These are phyloP conservation scores for Pseudozyma tsukubaensis DNA, from an alignment of 1,284 basidiomycete genomes.

Conservation along the genomic window DNA sequence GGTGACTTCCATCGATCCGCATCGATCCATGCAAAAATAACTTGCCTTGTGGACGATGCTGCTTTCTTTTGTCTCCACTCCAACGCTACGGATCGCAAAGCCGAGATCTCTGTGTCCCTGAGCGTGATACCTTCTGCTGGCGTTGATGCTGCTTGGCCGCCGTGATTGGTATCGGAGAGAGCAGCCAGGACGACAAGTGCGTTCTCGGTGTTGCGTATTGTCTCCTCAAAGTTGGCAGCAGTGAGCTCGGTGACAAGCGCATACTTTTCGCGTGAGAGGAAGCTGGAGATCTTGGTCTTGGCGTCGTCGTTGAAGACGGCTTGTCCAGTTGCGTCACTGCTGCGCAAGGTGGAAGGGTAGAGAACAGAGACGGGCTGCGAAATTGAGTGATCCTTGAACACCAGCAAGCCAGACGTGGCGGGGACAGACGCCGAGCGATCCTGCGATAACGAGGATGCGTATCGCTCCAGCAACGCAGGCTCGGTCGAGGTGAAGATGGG, in stretches of 20 bases:
- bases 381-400: conserved; percentile 62
- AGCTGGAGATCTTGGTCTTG: conserved; percentile 27
- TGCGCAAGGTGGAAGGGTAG: conserved; percentile 29
- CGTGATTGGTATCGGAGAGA: conserved; percentile 55
- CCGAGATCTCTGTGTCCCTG: conserved; percentile 49
- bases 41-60: conserved; percentile 1
- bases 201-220: conserved; percentile 46
- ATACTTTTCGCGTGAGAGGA: conserved; percentile 54
- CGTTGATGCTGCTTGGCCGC: conserved; percentile 4
- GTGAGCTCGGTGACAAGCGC: conserved; percentile 57
- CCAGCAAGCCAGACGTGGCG: conserved; percentile 55
- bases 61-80: conserved; percentile 43
- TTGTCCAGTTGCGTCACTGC: conserved; percentile 4
- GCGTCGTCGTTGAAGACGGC: conserved; percentile 26
- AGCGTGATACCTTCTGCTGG: conserved; percentile 32
- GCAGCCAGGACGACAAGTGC: conserved; percentile 59
- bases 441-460: conserved; percentile 22
- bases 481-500: conserved; percentile 51
- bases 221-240: conserved; percentile 54
- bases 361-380: conserved; percentile 41
- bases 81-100: conserved; percentile 44
- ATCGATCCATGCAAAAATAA: conserved; percentile 66
- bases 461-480: conserved; percentile 47
- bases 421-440: conserved; percentile 15
- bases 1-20: conserved; percentile 58